These are phyloP conservation scores for Trichoderma afroharzianum DNA, from an alignment of 2,329 filamentous ascomycete genomes.

Conservation along the genomic window DNA sequence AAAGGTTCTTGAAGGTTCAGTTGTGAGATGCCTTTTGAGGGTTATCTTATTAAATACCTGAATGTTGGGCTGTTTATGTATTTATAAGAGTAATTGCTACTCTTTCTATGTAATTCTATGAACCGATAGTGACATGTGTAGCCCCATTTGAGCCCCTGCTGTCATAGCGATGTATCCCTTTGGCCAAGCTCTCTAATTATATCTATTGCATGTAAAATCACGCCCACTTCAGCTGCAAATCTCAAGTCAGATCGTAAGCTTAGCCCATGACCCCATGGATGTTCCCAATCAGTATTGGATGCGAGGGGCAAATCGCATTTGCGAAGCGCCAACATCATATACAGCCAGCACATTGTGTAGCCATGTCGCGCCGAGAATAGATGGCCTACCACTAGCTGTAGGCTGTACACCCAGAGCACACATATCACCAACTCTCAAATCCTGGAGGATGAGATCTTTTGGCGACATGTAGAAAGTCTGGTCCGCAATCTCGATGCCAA, in stretches of 20 bases:
- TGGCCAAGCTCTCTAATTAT: not conserved
- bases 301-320: not conserved
- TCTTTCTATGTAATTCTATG: not conserved
- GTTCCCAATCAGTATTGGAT: not conserved
- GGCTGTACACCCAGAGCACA: not conserved
- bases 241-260: not conserved
- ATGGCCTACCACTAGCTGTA: fast-evolving
- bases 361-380: not conserved
- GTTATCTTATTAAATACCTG: not conserved
- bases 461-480: not conserved
- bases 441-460: not conserved
- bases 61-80: not conserved
- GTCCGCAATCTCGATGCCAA: not conserved
- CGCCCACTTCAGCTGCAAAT: not conserved
- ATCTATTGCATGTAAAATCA: not conserved
- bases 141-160: not conserved
- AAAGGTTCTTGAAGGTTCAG: not conserved
- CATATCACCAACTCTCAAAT: not conserved
- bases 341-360: not conserved
- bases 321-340: not conserved
- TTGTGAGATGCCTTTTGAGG: not conserved
- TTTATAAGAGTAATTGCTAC: not conserved
- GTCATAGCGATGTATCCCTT: not conserved
- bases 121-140: not conserved
- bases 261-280: fast-evolving